These are phyloP conservation scores for Spizellomyces sp. DNA, from an alignment of 192 early-diverging fungal species.

Conservation along the genomic window DNA sequence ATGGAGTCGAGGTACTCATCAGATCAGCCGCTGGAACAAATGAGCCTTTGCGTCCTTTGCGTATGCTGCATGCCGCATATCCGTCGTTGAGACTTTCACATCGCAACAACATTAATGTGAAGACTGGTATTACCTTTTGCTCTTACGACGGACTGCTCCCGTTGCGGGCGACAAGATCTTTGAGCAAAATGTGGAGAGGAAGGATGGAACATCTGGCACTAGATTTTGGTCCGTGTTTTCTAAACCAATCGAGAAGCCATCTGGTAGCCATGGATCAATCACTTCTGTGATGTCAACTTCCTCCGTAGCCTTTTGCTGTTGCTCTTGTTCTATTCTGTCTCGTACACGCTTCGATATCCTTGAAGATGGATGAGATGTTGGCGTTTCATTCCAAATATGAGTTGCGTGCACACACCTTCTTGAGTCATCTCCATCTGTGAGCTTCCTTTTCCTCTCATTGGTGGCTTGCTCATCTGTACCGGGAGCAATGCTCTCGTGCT, in stretches of 20 bases:
- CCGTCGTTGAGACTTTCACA: too few species aligned
- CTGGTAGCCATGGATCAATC: constrained; percentile 13
- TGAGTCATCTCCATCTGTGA: constrained; percentile 6
- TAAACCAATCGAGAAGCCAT: neutral
- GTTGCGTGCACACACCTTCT: neutral
- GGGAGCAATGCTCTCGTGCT: too few species aligned
- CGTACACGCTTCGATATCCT: constrained; percentile 24
- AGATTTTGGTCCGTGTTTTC: neutral
- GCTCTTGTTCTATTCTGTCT: constrained; percentile 17
- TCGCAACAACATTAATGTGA: too few species aligned
- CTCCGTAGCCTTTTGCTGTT: constrained; percentile 16
- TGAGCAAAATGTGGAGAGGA: constrained; percentile 1
- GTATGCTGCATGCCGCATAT: too few species aligned
- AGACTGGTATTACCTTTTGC: too few species aligned
- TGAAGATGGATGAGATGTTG: neutral
- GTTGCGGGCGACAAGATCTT: neutral
- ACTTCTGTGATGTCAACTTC: constrained; percentile 4
- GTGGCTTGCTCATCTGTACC: neutral
- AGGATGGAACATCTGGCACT: constrained; percentile 7
- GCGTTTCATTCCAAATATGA: neutral
- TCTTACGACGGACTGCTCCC: too few species aligned
- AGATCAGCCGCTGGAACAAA: too few species aligned
- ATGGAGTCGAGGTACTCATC: too few species aligned
- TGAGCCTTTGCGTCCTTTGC: too few species aligned
- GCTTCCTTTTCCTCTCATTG: constrained; percentile 4